These are phyloP conservation scores for Colletotrichum somersetense DNA, from an alignment of 2,329 filamentous ascomycete genomes.

Conservation along the genomic window DNA sequence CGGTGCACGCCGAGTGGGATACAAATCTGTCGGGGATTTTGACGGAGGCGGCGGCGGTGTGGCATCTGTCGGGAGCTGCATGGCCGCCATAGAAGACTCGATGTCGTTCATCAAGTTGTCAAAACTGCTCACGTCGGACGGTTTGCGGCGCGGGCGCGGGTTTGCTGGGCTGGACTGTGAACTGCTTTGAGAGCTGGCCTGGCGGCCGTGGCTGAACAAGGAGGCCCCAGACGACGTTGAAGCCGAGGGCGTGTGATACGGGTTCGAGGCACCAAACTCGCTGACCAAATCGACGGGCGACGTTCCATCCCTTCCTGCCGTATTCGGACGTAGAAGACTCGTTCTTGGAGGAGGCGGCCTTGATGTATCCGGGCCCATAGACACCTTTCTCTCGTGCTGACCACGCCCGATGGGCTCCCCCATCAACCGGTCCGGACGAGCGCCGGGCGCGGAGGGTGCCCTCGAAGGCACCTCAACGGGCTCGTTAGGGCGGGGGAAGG, in stretches of 20 bases:
- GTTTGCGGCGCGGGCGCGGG: conserved; percentile 53
- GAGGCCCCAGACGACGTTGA: conserved; percentile 76
- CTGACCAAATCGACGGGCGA: conserved; percentile 68
- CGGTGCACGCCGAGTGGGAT: conserved; percentile 28
- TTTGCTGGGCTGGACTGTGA: conserved; percentile 69
- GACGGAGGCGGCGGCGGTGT: conserved; percentile 43
- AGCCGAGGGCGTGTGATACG: conserved; percentile 73
- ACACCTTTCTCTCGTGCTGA: conserved; percentile 53
- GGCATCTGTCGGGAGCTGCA: conserved; percentile 49
- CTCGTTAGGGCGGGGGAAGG: conserved; percentile 61
- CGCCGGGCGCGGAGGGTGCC: conserved; percentile 62
- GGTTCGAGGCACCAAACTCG: conserved; percentile 72
- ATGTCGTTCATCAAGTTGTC: conserved; percentile 69
- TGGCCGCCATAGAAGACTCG: conserved; percentile 62
- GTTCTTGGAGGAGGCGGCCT: conserved; percentile 66
- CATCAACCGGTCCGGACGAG: conserved; percentile 55
- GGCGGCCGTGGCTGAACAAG: conserved; percentile 67
- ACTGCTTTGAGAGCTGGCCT: conserved; percentile 71
- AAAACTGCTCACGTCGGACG: conserved; percentile 60
- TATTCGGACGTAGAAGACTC: conserved; percentile 59
- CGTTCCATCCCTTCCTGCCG: conserved; percentile 52
- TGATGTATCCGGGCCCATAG: conserved; percentile 63
- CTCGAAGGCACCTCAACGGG: conserved; percentile 55
- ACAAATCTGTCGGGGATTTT: conserved; percentile 42
- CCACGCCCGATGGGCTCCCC: conserved; percentile 44